A percentile compares a stretch with the other conserved stretches of the same genome.
phyloP scores from a whole-genome alignment of 176 grass and related monocot species.

The Aechmea fasciata region DNA sequence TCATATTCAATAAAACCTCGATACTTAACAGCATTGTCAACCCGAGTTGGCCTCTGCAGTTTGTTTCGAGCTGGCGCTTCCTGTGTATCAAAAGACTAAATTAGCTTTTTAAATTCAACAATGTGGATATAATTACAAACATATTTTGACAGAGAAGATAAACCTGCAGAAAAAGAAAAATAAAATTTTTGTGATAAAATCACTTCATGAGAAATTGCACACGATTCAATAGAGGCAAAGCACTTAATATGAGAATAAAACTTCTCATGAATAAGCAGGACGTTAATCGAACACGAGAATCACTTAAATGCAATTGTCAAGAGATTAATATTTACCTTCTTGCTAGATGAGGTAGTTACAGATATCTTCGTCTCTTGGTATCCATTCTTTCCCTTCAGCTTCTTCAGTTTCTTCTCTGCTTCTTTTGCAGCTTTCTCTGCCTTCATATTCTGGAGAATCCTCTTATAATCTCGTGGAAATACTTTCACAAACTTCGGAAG shows the following conservation, averaged over 20 bases:
- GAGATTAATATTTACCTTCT: constrained; percentile 34
- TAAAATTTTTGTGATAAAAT: not conserved
- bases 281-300: not conserved
- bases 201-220: not conserved
- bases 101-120: no score
- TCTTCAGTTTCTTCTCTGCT: constrained; percentile 22
- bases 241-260: not conserved
- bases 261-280: not conserved
- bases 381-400: constrained; percentile 15
- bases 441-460: constrained; percentile 53
- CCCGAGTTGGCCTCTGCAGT: constrained; percentile 46
- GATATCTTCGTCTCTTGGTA: constrained; percentile 36
- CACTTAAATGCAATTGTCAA: not conserved
- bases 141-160: no score
- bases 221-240: no score
- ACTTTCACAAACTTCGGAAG: constrained; percentile 91
- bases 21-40: constrained; percentile 55
- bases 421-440: constrained; percentile 47
- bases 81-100: constrained; percentile 32
- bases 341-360: constrained; percentile 45
- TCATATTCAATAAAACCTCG: constrained; percentile 88
- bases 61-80: constrained; percentile 20
- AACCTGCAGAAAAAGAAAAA: no score
- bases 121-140: no score
- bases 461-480: constrained; percentile 89